Evolutionary conservation across 768 basidiomycete genomes (phyloP).

Genomic region (Xanthoconium stramineum): DNA sequence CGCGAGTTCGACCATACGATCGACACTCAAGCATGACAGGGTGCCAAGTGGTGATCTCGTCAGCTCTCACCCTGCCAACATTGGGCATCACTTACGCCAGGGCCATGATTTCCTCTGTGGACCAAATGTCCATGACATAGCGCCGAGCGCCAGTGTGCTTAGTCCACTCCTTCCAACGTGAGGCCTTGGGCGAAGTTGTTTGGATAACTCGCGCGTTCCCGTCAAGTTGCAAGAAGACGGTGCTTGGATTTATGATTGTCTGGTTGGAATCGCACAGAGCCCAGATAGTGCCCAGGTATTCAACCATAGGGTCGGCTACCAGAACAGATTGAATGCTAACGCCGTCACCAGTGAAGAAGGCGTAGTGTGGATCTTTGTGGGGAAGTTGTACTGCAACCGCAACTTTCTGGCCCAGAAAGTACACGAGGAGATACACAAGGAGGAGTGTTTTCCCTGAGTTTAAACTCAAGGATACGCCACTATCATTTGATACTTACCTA

Average conservation of each 20-base stretch:
- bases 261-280: not conserved
- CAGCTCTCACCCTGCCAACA: too few species aligned
- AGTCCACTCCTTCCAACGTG: not conserved
- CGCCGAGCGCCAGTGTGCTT: not conserved
- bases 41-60: too few species aligned
- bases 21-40: not conserved
- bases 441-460: not conserved
- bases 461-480: not conserved
- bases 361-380: too few species aligned
- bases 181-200: not conserved
- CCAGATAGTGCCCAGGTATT: not conserved
- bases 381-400: not conserved
- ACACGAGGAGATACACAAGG: not conserved
- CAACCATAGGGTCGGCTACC: not conserved
- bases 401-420: not conserved
- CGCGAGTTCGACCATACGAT: not conserved
- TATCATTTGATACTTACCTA: not conserved
- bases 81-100: not conserved
- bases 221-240: not conserved
- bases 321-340: not conserved
- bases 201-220: not conserved
- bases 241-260: not conserved
- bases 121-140: constrained; percentile 4
- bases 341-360: too few species aligned
- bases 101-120: not conserved